Base-by-base conservation (phyloP, 176 grass and related monocot species). In the Melocanna baccifera region DNA sequence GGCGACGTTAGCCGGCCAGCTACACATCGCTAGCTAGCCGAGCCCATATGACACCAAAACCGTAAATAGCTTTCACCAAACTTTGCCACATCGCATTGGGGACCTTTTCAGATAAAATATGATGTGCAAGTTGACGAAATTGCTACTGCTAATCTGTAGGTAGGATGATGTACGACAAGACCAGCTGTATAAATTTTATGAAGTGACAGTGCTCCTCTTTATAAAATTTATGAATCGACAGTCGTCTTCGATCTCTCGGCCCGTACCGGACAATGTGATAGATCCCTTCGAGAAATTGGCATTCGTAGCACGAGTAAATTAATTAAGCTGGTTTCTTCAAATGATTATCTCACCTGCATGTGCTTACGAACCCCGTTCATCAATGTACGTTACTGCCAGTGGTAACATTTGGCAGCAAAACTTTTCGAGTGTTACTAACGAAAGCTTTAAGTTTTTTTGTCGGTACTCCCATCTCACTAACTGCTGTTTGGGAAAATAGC, bases 121-220 rank as follows among this genome's bases (percentile, higher is more conserved):
- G 42, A 70, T 70, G 55, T 47, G 36, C 83, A 86, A 82, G 83
- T 56, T 86, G 78, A 76, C 83, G 34, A 71, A 71, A 47, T 64
- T 77, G 71, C 34, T 77, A 86, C 78, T 12, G 14, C 68, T 72
- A 79, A 67, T 89, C 67, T 39, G 51, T 73, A 83, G 55, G 43
- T 51, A 88, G 64, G 43, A 69, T 28, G 72, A 77, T 77, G 72
- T 29, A 77, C 56, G 71, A 86, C 66, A 71, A 56, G 29, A 73
- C 55, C 55, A 82, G 65, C 73, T 12, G 78, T 77, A 82, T 62
- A 52, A 66, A 75, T 76, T 16, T 86, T 66, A 81, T 67, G 50
- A 85, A 62, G 14, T 89, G 82, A 80, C 82, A 75, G 82, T 69
- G 62, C 76, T 14, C 18, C 5, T 50, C 8, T 29, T 80, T 30